Percentiles rank a stretch among this genome's conserved stretches.
These are phyloP conservation scores for Sclerotiophoma versabilis DNA, from an alignment of 2,329 filamentous ascomycete genomes.

Conservation along the genomic window DNA sequence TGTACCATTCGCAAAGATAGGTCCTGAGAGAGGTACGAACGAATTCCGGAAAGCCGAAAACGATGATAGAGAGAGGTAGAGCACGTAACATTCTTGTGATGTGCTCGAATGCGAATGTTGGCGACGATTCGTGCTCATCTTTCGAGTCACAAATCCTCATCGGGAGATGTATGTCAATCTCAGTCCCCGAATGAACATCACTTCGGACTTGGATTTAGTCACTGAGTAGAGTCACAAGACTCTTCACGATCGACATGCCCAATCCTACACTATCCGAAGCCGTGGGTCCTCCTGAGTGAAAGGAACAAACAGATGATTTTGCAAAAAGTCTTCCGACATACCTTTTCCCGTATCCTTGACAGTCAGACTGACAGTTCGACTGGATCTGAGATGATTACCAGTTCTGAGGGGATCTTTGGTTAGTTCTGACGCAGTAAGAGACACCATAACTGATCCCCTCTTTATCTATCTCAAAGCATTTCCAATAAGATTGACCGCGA, in stretches of 20 bases:
- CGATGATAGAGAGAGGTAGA: slow-evolving; percentile 1
- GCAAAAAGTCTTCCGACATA: slow-evolving; percentile 27
- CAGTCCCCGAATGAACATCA: slow-evolving; percentile 1
- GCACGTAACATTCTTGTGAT: slow-evolving; percentile 1
- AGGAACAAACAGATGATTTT: slow-evolving; percentile 24
- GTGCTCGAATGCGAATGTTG: background rate
- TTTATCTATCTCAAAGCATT: slow-evolving; percentile 33
- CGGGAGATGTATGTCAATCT: slow-evolving; percentile 7
- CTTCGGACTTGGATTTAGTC: slow-evolving; percentile 27
- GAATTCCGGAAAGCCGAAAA: slow-evolving; percentile 15
- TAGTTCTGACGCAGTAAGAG: background rate
- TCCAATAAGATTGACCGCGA: slow-evolving; percentile 31
- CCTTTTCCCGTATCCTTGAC: slow-evolving; percentile 30
- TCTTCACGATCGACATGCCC: slow-evolving; percentile 32
- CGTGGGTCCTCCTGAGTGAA: slow-evolving; percentile 31
- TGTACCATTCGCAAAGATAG: slow-evolving; percentile 18
- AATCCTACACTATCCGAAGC: slow-evolving; percentile 28
- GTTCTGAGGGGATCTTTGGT: background rate
- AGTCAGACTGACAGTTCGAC: slow-evolving; percentile 32
- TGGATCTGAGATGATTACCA: slow-evolving; percentile 1
- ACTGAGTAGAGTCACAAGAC: slow-evolving; percentile 21
- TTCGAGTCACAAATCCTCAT: background rate
- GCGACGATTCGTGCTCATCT: background rate
- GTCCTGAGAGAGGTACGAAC: slow-evolving; percentile 6
- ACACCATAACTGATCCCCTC: slow-evolving; percentile 12